phyloP scores from a whole-genome alignment of 805 yeast species.

The Ogataea haglerorum region DNA sequence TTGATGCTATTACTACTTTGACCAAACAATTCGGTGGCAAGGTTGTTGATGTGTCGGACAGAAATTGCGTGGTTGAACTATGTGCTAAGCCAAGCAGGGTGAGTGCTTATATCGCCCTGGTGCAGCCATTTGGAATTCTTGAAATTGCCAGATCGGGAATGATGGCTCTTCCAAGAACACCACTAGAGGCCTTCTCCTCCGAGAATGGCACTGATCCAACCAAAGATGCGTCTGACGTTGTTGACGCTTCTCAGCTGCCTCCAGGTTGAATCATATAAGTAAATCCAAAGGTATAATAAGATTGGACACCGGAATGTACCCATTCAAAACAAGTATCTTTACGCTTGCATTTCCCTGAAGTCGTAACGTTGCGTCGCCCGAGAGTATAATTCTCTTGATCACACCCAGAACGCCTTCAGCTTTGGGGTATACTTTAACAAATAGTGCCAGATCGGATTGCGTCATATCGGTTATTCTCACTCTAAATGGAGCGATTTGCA shows the following conservation, averaged over 20 bases:
- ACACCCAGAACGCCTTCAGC: slow-evolving; percentile 31
- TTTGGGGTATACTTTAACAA: slow-evolving; percentile 34
- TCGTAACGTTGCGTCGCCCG: slow-evolving; percentile 32
- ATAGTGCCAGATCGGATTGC: slow-evolving; percentile 26
- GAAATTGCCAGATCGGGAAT: slow-evolving; percentile 97
- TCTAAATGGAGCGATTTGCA: slow-evolving; percentile 32
- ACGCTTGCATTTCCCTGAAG: slow-evolving; percentile 35
- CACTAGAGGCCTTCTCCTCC: slow-evolving; percentile 52
- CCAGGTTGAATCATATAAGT: slow-evolving; percentile 64
- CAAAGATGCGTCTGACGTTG: slow-evolving; percentile 62
- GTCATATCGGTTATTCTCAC: slow-evolving; percentile 31
- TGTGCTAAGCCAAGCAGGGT: slow-evolving; percentile 91
- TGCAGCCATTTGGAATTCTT: slow-evolving; percentile 93
- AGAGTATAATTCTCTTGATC: slow-evolving; percentile 30
- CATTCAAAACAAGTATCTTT: slow-evolving; percentile 31
- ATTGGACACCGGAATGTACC: slow-evolving; percentile 32
- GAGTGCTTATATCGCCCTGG: slow-evolving; percentile 77
- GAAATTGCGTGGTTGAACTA: slow-evolving; percentile 91
- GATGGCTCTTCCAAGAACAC: slow-evolving; percentile 98
- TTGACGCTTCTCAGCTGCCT: slow-evolving; percentile 87
- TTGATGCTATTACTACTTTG: slow-evolving; percentile 76
- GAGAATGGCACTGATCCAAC: slow-evolving; percentile 48
- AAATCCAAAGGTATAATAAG: slow-evolving; percentile 33
- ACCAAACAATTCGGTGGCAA: slow-evolving; percentile 89
- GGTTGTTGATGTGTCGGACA: slow-evolving; percentile 85